These are phyloP conservation scores for Aspergillus jensenii DNA, from an alignment of 2,329 filamentous ascomycete species.

Conservation along the genomic window DNA sequence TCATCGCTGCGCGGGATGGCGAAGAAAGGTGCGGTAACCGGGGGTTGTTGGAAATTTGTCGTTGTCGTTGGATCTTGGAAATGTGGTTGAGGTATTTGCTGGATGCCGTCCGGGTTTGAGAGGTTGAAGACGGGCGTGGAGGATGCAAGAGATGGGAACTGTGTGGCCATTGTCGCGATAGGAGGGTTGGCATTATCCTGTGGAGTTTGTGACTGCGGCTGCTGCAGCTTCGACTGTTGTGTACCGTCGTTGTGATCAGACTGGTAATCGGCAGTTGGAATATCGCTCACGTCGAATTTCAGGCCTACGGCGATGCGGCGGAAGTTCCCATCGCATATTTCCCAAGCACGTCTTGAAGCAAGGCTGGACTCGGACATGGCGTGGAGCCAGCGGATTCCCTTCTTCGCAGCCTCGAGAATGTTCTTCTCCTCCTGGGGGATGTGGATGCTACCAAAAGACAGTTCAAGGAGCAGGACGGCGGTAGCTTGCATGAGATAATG, in stretches of 20 bases:
- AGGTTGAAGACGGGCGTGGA: neutral
- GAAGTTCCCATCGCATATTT: constrained; percentile 38
- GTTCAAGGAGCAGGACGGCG: constrained; percentile 47
- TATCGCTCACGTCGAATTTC: constrained; percentile 36
- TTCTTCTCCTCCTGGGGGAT: constrained; percentile 40
- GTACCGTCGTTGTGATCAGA: constrained; percentile 8
- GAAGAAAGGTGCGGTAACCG: neutral
- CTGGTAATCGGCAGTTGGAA: constrained; percentile 27
- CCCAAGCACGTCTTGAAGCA: constrained; percentile 44
- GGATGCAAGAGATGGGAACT: neutral
- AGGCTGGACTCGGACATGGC: constrained; percentile 40
- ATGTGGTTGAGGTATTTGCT: neutral
- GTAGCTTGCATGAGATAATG: constrained; percentile 47
- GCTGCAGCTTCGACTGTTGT: neutral
- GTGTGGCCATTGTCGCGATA: neutral
- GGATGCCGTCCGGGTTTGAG: neutral
- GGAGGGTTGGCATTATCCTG: neutral
- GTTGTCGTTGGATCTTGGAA: neutral
- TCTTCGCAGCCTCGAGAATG: constrained; percentile 40
- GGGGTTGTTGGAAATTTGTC: neutral
- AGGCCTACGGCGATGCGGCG: constrained; percentile 36
- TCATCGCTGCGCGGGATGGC: neutral
- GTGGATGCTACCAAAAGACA: constrained; percentile 46
- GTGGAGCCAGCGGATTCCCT: constrained; percentile 45
- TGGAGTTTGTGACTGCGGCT: no score